Conservation (phyloP, 768 basidiomycete species). For the Naganishia vaughanmartiniae region DNA sequence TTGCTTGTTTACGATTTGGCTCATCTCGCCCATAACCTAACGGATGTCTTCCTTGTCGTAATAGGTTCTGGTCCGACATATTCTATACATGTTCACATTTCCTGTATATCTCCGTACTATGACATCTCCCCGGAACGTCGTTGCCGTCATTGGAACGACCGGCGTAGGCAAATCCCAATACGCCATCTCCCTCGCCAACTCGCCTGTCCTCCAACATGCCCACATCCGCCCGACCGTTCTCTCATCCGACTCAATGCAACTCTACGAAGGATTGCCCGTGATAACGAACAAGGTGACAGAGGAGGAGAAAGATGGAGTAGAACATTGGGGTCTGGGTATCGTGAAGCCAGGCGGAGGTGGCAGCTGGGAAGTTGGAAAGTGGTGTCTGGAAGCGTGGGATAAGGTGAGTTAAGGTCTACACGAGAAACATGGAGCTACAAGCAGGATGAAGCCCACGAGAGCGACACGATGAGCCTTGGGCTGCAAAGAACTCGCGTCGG, state of each 20-base stretch:
- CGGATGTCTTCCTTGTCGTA: no score
- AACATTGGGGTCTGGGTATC: conserved; percentile 85
- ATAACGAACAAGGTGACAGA: conserved; percentile 89
- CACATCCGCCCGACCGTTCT: conserved; percentile 60
- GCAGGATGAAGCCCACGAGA: no score
- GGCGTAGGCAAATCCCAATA: conserved; percentile 92
- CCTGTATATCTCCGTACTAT: no score
- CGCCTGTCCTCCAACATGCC: conserved; percentile 5
- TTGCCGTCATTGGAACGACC: conserved; percentile 88
- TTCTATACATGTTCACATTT: no score
- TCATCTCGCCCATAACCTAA: no score
- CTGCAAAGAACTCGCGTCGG: not conserved
- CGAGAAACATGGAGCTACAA: no score
- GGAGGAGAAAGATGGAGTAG: conserved; percentile 72
- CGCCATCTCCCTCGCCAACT: conserved; percentile 53
- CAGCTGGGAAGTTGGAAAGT: conserved; percentile 55
- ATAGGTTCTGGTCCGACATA: no score
- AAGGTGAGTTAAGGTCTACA: conserved; percentile 72
- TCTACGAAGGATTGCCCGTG: conserved; percentile 83
- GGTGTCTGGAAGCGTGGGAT: conserved; percentile 76
- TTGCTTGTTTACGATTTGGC: no score
- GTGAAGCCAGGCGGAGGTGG: conserved; percentile 69
- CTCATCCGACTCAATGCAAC: conserved; percentile 97
- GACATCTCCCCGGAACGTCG: conserved; percentile 51
- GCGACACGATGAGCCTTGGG: no score